Evolutionary conservation across 2,329 filamentous ascomycete genomes (phyloP).

Genomic region (Aspergillus sp.): DNA sequence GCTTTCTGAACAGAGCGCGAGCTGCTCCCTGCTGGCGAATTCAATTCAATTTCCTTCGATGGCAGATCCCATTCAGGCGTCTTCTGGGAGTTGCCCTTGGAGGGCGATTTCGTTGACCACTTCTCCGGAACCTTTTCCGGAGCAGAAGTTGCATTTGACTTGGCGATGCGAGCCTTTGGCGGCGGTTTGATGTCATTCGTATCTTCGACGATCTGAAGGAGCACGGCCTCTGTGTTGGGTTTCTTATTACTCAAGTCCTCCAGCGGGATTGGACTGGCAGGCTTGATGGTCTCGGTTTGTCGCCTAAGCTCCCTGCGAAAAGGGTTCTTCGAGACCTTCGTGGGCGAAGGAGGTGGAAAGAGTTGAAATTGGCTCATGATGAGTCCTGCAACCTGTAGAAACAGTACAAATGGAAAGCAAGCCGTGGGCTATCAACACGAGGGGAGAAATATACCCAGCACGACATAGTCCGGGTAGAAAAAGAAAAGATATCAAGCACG

Average conservation of each 20-base stretch:
- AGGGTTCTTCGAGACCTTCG: conserved; percentile 31
- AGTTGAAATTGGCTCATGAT: conserved; percentile 41
- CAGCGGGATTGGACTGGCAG: conserved; percentile 27
- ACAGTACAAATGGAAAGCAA: not conserved
- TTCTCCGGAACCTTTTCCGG: conserved; percentile 13
- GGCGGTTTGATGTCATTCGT: conserved; percentile 30
- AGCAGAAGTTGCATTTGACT: conserved; percentile 9
- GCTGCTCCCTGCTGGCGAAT: conserved; percentile 9
- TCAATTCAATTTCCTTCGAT: not conserved
- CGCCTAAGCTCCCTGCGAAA: conserved; percentile 32
- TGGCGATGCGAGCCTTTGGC: conserved; percentile 20
- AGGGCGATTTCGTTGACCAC: conserved; percentile 16
- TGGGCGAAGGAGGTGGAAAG: conserved; percentile 38
- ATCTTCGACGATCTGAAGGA: conserved; percentile 40
- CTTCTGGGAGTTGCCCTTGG: conserved; percentile 8
- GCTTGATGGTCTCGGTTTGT: conserved; percentile 20
- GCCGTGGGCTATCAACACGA: not conserved
- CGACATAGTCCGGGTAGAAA: not conserved
- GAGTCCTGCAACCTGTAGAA: conserved; percentile 2
- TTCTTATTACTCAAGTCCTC: conserved; percentile 31
- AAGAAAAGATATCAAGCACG: not conserved
- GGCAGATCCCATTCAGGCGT: not conserved
- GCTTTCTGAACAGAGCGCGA: conserved; percentile 17
- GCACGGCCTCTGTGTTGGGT: conserved; percentile 34
- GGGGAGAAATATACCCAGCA: not conserved